A percentile compares a stretch with the other conserved stretches of the same genome.
These are phyloP conservation scores for Alternaria postmessia DNA, from an alignment of 2,329 filamentous ascomycete species.

Conservation along the genomic window DNA sequence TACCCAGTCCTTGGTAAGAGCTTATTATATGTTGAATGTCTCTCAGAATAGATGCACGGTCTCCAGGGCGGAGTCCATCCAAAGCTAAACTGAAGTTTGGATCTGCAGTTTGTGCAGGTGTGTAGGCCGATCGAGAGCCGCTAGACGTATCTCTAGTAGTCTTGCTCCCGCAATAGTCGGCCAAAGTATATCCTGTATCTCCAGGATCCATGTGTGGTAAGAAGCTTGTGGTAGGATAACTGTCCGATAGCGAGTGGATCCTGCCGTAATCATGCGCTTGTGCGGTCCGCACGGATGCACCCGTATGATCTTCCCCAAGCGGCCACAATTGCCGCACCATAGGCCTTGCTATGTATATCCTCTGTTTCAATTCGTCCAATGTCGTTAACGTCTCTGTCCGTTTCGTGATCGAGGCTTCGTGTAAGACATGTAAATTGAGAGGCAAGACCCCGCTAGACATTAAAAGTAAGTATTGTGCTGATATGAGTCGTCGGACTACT, in stretches of 20 bases:
- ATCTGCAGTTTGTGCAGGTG: slow-evolving; percentile 13
- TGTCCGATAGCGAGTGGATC: slow-evolving; percentile 18
- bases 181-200: slow-evolving; percentile 28
- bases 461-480: not conserved
- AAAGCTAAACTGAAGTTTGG: slow-evolving; percentile 34
- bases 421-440: slow-evolving; percentile 47
- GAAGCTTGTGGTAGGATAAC: slow-evolving; percentile 33
- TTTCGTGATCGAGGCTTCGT: slow-evolving; percentile 50
- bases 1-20: slow-evolving; percentile 37
- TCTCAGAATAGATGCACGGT: slow-evolving; percentile 37
- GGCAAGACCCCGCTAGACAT: slow-evolving; percentile 22
- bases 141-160: slow-evolving; percentile 21
- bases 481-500: slow-evolving; percentile 20
- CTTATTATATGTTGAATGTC: slow-evolving; percentile 47
- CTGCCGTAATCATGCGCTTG: slow-evolving; percentile 18
- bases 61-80: slow-evolving; percentile 30
- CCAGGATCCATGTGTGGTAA: slow-evolving; percentile 17
- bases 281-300: slow-evolving; percentile 25
- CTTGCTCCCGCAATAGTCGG: slow-evolving; percentile 35
- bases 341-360: slow-evolving; percentile 39
- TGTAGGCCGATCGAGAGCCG: slow-evolving; percentile 7
- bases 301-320: slow-evolving; percentile 15
- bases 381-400: slow-evolving; percentile 43
- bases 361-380: slow-evolving; percentile 50
- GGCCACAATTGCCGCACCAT: slow-evolving; percentile 27